Evolutionary conservation across 139 green algal species (phyloP), one percentile per base, ranked within the genome.

Genomic region (Edaphochlamys debaryana): DNA sequence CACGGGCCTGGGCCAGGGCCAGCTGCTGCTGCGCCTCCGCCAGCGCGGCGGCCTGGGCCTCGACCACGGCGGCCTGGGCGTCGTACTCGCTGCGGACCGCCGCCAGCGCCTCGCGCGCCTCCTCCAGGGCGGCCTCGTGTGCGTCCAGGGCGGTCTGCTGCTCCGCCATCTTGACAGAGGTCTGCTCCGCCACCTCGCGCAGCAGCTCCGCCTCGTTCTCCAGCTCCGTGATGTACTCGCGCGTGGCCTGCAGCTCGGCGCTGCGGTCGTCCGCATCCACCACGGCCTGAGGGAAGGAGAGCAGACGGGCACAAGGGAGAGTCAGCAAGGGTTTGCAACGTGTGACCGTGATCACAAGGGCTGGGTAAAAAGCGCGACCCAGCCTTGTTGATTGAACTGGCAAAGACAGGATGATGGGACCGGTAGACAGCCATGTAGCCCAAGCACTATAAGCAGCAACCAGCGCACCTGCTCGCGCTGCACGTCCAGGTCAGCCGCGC

Each of bases 141-240:
- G 19, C 38, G 17, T 3, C 13, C 20, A 72, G 17, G 20, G 48
- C 60, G 5, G 23, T 23, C 29, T 62, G 60, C 38, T 71, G 56
- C 3, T 25, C 60, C 3, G 36, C 36, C 60, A 81, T 29, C 60
- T 81, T n/a, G 23, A 6, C 22, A 6, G 15, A 30, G 13, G 75
- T 42, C 30, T 48, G 32, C 0, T 66, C 62, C 1, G 42, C 20
- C 19, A 74, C 7, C 62, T 50, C 42, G 37, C 45, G 76, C 76
- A 82, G 62, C 32, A 82, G 25, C 22, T 37, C 63, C 23, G 25
- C 63, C 62, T 82, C 62, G 42, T 73, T 42, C 29, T 82, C 76
- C 32, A 82, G 45, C 63, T 74, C 76, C 20, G 9, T 4, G 34
- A 82, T 82, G 34, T 73, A 82, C n/a, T 66, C 76, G 38, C 73